Conservation (phyloP, 2,329 filamentous ascomycete species). For the Aspergillus niger region DNA sequence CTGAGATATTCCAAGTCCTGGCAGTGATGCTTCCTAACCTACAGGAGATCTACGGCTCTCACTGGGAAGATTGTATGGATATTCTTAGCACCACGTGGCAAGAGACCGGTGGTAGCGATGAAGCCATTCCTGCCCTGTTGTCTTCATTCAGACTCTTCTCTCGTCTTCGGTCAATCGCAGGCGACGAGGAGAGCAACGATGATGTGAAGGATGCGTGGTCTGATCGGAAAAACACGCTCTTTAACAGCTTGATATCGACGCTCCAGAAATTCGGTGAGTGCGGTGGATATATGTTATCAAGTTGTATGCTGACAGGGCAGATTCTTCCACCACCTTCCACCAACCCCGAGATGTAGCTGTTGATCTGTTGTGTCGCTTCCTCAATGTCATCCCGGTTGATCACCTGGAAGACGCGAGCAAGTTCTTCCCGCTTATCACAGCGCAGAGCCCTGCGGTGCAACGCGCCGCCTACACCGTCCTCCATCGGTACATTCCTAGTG, state of each 20-base stretch:
- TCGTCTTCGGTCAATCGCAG: slow-evolving; percentile 60
- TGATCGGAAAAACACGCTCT: slow-evolving; percentile 59
- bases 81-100: slow-evolving; percentile 63
- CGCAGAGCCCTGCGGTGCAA: slow-evolving; percentile 74
- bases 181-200: slow-evolving; percentile 71
- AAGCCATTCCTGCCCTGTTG: slow-evolving; percentile 65
- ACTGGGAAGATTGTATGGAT: slow-evolving; percentile 72
- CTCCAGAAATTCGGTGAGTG: slow-evolving; percentile 44
- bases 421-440: slow-evolving; percentile 74
- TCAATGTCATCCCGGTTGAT: slow-evolving; percentile 64
- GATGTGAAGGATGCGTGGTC: slow-evolving; percentile 76
- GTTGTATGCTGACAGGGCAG: slow-evolving; percentile 26
- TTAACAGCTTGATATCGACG: slow-evolving; percentile 56
- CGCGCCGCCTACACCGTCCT: slow-evolving; percentile 78
- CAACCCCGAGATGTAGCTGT: slow-evolving; percentile 76
- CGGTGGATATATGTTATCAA: background rate
- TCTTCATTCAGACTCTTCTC: slow-evolving; percentile 72
- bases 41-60: slow-evolving; percentile 79
- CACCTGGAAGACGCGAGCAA: slow-evolving; percentile 65
- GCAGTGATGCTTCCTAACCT: slow-evolving; percentile 69
- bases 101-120: slow-evolving; percentile 49
- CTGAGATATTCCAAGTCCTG: slow-evolving; percentile 49
- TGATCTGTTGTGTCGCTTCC: slow-evolving; percentile 68
- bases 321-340: slow-evolving; percentile 55
- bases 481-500: slow-evolving; percentile 73